A percentile compares a stretch with the other conserved stretches of the same genome.
These are phyloP conservation scores for Onygena corvina DNA, from an alignment of 2,329 filamentous ascomycete genomes.

Conservation along the genomic window DNA sequence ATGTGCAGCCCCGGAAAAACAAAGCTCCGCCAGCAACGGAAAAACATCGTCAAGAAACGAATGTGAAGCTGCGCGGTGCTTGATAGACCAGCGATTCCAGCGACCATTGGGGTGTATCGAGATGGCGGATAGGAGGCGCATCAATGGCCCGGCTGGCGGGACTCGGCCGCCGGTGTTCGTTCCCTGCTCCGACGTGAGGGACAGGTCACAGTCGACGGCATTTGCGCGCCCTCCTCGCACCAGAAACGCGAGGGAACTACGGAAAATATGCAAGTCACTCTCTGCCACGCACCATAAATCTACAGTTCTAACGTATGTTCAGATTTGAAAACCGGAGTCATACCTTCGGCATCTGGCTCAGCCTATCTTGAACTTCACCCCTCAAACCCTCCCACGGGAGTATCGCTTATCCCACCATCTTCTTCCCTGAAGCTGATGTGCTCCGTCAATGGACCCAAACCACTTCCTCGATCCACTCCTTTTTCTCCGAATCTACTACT, in stretches of 20 bases:
- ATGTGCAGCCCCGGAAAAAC: slow-evolving; percentile 7
- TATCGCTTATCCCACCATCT: slow-evolving; percentile 40
- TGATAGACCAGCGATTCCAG: too few species aligned
- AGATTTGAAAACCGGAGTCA: slow-evolving; percentile 86
- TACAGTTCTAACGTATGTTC: slow-evolving; percentile 17
- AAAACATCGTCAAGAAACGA: not conserved
- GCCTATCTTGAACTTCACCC: slow-evolving; percentile 52
- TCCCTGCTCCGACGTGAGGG: slow-evolving; percentile 31
- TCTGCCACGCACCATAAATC: not conserved
- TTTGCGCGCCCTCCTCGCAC: slow-evolving; percentile 42
- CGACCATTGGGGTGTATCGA: slow-evolving; percentile 11
- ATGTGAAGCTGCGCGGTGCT: not conserved
- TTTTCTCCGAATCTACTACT: slow-evolving; percentile 89
- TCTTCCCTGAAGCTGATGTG: slow-evolving; percentile 81
- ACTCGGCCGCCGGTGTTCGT: slow-evolving; percentile 64
- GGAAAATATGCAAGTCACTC: slow-evolving; percentile 57
- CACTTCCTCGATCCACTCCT: slow-evolving; percentile 74
- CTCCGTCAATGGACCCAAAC: slow-evolving; percentile 84
- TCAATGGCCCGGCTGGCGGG: slow-evolving; percentile 73
- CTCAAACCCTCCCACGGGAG: slow-evolving; percentile 36
- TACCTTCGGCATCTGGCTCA: slow-evolving; percentile 85
- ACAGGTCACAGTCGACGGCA: slow-evolving; percentile 36
- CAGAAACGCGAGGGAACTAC: slow-evolving; percentile 57
- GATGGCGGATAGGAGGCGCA: slow-evolving; percentile 76
- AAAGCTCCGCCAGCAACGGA: not conserved